Evolutionary conservation across 2,329 filamentous ascomycete genomes (phyloP), one percentile per base, ranked within the genome.

Genomic region (Alternaria hordeiaustralica): DNA sequence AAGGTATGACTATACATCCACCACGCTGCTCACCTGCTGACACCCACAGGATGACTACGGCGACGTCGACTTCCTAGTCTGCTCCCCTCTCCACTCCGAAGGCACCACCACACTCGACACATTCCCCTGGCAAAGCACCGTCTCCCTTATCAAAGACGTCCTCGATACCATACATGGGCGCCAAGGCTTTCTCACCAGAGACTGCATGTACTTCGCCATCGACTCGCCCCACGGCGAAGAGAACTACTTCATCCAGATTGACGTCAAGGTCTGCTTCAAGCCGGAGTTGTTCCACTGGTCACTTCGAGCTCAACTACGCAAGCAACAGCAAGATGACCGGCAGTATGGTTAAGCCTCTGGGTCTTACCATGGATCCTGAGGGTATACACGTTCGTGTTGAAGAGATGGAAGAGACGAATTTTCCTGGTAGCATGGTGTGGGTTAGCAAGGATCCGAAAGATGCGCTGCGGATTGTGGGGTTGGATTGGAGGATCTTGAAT

Each of bases 151-250:
- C 45, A 75, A 73, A 55, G 36, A 54, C 3, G 63, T 47, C 3
- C 46, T 77, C 20, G 36, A 58, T 7, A 71, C 72, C 11, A 21
- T 33, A 3, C 58, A 76, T 45, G 71, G 74, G 6, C 60, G 61
- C 15, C 65, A 61, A 0, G 71, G 72, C 6, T 57, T 55, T n/a
- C 55, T 66, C 0, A 71, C 63, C 9, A 58, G 56, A 1, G 61
- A 64, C 13, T 67, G 69, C 56, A 72, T 77, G 65, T 75, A 67
- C 55, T 72, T 75, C 25, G 74, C 74, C 18, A 60, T 76, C 10
- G 59, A 61, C 4, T 49, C 56, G 10, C 55, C 58, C 3, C 57
- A 55, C 18, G 47, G 57, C 6, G 55, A 61, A 11, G 49, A 58
- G 10, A 55, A 66, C 4, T 65, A 68, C 21, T 72, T 58, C 55